Conservation (phyloP, 257 asterid genomes). For the Fraxinus pennsylvanica region DNA sequence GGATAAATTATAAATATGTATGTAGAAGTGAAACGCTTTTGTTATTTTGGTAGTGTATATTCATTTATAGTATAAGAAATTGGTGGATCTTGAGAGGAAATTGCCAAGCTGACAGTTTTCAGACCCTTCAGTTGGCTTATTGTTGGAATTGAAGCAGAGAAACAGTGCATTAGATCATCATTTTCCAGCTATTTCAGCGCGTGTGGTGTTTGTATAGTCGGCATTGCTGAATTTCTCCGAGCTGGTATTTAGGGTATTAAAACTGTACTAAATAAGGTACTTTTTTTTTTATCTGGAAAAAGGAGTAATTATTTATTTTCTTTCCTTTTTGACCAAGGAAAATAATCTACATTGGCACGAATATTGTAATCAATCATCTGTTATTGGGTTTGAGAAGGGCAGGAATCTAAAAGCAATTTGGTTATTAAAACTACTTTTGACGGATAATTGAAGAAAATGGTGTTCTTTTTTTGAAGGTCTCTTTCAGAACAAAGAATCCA, state of each 20-base stretch:
- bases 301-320: background rate
- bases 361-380: background rate
- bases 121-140: background rate
- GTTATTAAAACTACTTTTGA: background rate
- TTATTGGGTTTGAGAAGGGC: background rate
- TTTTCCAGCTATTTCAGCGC: background rate
- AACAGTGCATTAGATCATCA: background rate
- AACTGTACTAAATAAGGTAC: background rate
- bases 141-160: background rate
- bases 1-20: background rate
- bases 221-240: background rate
- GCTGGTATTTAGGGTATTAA: background rate
- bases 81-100: background rate
- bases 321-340: background rate
- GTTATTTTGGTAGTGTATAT: background rate
- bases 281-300: background rate
- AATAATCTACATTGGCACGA: background rate
- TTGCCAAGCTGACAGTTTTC: background rate
- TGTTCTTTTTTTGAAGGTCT: background rate
- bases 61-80: background rate
- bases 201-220: background rate
- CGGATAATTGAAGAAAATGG: background rate
- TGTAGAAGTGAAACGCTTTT: background rate
- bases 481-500: constrained; percentile 11
- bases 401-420: background rate